A percentile compares a stretch with the other conserved stretches of the same genome.
These are phyloP conservation scores for Tolypocladium sp. DNA, from an alignment of 2,329 filamentous ascomycete genomes.

Conservation along the genomic window DNA sequence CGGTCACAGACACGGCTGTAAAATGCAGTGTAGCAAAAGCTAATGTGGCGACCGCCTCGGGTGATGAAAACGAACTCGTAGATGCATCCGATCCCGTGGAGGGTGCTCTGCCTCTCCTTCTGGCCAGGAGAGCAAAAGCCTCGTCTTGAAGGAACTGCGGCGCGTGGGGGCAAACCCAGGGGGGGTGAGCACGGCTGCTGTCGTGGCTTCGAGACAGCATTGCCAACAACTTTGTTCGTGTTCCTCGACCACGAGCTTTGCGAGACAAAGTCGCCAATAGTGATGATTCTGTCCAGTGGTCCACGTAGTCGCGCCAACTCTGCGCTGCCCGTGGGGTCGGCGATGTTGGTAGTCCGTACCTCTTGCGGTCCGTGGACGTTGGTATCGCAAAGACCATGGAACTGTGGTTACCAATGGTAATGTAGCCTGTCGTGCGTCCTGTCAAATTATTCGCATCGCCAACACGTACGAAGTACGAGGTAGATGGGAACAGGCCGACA, in stretches of 20 bases:
- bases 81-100: background rate
- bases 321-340: background rate
- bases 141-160: background rate
- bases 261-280: background rate
- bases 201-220: background rate
- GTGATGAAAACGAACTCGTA: background rate
- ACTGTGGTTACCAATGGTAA: background rate
- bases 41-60: background rate
- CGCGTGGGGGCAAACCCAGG: background rate
- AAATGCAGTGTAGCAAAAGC: background rate
- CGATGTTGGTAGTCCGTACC: background rate
- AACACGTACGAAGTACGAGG: background rate
- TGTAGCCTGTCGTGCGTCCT: background rate
- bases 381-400: background rate
- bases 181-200: background rate
- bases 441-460: background rate
- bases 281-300: background rate
- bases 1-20: background rate
- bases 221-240: background rate
- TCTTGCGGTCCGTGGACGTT: background rate
- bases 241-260: background rate
- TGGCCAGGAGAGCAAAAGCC: background rate
- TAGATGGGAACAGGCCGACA: background rate
- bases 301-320: background rate
- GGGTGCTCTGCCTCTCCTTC: background rate